Conservation (phyloP, 805 yeast genomes). For the Millerozyma acaciae region DNA sequence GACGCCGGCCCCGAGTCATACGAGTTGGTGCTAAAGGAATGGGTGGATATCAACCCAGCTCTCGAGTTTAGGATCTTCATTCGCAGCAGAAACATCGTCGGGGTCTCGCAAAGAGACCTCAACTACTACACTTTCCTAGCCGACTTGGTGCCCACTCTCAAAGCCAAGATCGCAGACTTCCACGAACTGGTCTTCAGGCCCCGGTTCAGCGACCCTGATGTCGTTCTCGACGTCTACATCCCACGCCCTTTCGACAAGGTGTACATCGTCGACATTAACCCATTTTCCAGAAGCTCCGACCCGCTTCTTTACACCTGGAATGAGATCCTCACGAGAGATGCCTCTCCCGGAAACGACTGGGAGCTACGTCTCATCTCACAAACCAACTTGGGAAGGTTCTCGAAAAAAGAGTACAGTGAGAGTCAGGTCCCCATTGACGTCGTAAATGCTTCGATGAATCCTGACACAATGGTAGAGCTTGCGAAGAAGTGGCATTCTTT, state of each 20-base stretch:
- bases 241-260: slow-evolving; percentile 69
- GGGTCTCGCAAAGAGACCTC: slow-evolving; percentile 80
- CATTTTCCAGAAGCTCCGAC: slow-evolving; percentile 77
- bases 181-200: slow-evolving; percentile 38
- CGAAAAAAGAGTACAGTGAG: slow-evolving; percentile 79
- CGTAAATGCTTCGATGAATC: slow-evolving; percentile 74
- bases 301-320: slow-evolving; percentile 80
- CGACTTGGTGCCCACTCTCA: slow-evolving; percentile 46
- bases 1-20: slow-evolving; percentile 2
- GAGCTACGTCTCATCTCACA: slow-evolving; percentile 65
- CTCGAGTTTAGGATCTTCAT: slow-evolving; percentile 89
- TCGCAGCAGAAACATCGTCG: slow-evolving; percentile 57
- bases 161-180: slow-evolving; percentile 49
- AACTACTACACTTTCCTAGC: slow-evolving; percentile 73
- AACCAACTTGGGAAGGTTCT: slow-evolving; percentile 71
- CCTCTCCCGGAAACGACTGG: slow-evolving; percentile 31
- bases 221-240: slow-evolving; percentile 77
- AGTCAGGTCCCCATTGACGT: slow-evolving; percentile 90
- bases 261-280: slow-evolving; percentile 80
- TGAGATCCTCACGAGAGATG: slow-evolving; percentile 46
- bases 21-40: slow-evolving; percentile 75
- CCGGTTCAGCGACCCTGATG: slow-evolving; percentile 25
- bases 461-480: slow-evolving; percentile 65
- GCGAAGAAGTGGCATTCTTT: slow-evolving; percentile 51
- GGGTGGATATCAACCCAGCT: slow-evolving; percentile 84